A percentile compares a stretch with the other conserved stretches of the same genome.
Conservation (phyloP, 331 rosid species). For the Ulmus americana region DNA sequence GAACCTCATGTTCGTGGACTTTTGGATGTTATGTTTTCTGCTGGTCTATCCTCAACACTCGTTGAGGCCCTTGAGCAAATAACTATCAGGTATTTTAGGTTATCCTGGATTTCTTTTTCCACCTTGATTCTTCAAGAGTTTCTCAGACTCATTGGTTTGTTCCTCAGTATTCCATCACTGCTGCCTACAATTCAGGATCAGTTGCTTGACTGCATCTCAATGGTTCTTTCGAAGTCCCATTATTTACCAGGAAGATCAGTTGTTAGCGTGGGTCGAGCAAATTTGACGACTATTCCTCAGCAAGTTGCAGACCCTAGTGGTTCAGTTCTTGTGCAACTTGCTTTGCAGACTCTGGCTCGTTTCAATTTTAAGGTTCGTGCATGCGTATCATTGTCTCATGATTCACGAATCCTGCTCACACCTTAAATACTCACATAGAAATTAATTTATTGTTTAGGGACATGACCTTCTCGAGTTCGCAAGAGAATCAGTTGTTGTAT, state of each 20-base stretch:
- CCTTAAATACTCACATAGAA: slow-evolving; percentile 13
- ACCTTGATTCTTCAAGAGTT: slow-evolving; percentile 18
- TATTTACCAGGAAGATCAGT: slow-evolving; percentile 56
- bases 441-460: slow-evolving; percentile 52
- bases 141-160: slow-evolving; percentile 18
- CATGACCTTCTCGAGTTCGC: slow-evolving; percentile 95
- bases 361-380: slow-evolving; percentile 77
- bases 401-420: slow-evolving; percentile 5
- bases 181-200: slow-evolving; percentile 90
- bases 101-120: slow-evolving; percentile 12
- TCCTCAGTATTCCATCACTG: slow-evolving; percentile 72
- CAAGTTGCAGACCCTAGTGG: slow-evolving; percentile 72
- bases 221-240: slow-evolving; percentile 84
- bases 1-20: slow-evolving; percentile 86
- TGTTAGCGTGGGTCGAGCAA: slow-evolving; percentile 53
- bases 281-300: slow-evolving; percentile 44
- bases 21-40: slow-evolving; percentile 82
- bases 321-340: slow-evolving; percentile 76
- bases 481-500: slow-evolving; percentile 79
- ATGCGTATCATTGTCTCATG: slow-evolving; percentile 12
- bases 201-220: slow-evolving; percentile 79
- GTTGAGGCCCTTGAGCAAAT: slow-evolving; percentile 89
- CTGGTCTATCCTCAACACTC: slow-evolving; percentile 83
- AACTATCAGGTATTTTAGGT: slow-evolving; percentile 45
- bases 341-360: slow-evolving; percentile 88